Evolutionary conservation across 441 rosid species (phyloP), one percentile per base, ranked within the genome.

Genomic region (Geranium incanum): DNA sequence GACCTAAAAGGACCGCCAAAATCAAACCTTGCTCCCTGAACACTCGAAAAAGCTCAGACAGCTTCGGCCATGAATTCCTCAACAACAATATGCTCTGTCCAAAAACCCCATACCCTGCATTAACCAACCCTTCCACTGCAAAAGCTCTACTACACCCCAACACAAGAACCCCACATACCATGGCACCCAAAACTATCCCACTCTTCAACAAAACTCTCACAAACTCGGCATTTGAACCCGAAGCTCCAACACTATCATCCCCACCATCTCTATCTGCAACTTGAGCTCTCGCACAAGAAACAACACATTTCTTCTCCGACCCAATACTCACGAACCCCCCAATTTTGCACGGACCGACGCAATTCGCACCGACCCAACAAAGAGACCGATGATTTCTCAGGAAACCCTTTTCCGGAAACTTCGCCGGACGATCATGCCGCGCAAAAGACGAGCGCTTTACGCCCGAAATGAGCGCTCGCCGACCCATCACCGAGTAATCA

Each of bases 1-100:
- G 87, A 64, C 97, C 86, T 68, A 95, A 80, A 74, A 95, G 87
- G 4, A 84, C 88, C 52, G 95, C 89, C 85, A 95, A 78, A 45
- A 95, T 66, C 64, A 89, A 77, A 72, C 98, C 99, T 75, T 95
- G 99, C 84, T 95, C 99, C 74, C 83, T 95, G 63, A 95, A 82
- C 75, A 95, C 88, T 65, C 11, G 80, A 69, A 95, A 84, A 75
- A 95, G 87, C 86, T 86, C 94, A 45, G 83, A 87, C 73, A 87
- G 68, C 82, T 86, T 95, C 12, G 98, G 96, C 91, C 93, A 87
- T 2, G 92, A 83, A 70, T 78, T 89, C 86, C 83, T 88, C 69
- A 87, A 76, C 81, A 83, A 65, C 81, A 86, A 79, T 3, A 86
- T 63, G 77, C 86, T 83, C 80, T 88, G 91, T 76, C 85, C 96